A percentile compares a stretch with the other conserved stretches of the same genome.
phyloP scores from a whole-genome alignment of 2,329 filamentous ascomycete species.

The Polytolypa hystricis region DNA sequence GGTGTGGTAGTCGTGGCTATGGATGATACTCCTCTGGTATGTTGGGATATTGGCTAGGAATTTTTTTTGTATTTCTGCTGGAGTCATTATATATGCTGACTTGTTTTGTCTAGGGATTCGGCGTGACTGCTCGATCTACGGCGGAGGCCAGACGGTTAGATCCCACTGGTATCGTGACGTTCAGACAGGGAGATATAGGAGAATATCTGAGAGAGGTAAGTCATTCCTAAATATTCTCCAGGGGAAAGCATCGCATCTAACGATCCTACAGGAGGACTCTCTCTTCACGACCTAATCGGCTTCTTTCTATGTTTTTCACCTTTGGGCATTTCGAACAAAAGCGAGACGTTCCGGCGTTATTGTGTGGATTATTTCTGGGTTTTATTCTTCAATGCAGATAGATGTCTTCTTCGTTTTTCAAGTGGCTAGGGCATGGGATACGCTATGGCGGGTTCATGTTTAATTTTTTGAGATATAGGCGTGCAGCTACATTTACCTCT shows the following conservation, averaged over 20 bases:
- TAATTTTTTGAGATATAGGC: no score
- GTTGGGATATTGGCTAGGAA: constrained; percentile 19
- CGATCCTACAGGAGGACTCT: constrained; percentile 42
- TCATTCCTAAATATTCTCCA: no score
- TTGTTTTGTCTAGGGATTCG: constrained; percentile 58
- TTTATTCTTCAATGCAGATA: not conserved
- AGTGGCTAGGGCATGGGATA: no score
- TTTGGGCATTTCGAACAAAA: not conserved
- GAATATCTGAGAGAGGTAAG: constrained; percentile 95
- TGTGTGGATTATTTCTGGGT: not conserved
- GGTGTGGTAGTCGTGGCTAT: constrained; percentile 84
- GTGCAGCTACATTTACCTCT: no score
- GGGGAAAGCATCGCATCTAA: constrained; percentile 9
- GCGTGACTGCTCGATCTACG: constrained; percentile 78
- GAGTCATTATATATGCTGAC: constrained; percentile 2
- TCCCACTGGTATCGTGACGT: constrained; percentile 79
- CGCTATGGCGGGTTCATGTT: no score
- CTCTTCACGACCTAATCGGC: constrained; percentile 42
- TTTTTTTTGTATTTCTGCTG: not conserved
- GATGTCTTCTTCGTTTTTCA: not conserved
- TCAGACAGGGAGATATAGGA: constrained; percentile 86
- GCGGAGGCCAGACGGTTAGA: constrained; percentile 74
- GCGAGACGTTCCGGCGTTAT: constrained; percentile 1
- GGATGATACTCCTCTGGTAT: constrained; percentile 69
- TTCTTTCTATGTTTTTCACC: not conserved